Evolutionary conservation across 352 stramenopile species (phyloP).

Genomic region (Pseudoperonospora humuli): DNA sequence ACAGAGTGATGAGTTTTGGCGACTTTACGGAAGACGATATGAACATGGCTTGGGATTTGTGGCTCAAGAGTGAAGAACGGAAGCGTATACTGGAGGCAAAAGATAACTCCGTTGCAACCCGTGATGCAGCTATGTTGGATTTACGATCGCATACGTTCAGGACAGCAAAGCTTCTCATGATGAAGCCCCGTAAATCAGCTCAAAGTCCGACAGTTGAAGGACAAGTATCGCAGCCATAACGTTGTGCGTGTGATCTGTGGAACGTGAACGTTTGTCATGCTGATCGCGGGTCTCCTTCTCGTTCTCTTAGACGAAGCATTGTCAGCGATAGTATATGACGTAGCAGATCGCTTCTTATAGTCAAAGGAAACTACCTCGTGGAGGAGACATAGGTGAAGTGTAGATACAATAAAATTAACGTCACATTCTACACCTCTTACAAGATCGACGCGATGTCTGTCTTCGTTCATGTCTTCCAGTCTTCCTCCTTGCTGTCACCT

Average conservation of each 20-base stretch:
- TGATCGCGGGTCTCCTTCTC: constrained; percentile 6
- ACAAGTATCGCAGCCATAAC: too few relatives aligned
- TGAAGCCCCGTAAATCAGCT: too few relatives aligned
- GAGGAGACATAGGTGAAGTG: neutral
- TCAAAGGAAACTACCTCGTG: neutral
- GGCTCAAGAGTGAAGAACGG: too few relatives aligned
- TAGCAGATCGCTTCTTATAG: neutral
- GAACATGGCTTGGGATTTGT: too few relatives aligned
- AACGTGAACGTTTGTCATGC: constrained; percentile 3
- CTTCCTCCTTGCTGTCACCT: neutral
- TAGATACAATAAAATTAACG: neutral
- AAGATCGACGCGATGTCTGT: neutral
- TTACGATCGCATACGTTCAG: too few relatives aligned
- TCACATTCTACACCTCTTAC: neutral
- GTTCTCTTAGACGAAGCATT: neutral
- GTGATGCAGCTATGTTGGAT: too few relatives aligned
- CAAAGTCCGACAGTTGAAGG: too few relatives aligned
- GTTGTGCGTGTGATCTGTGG: constrained; percentile 50
- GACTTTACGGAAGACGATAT: too few relatives aligned
- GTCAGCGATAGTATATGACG: neutral
- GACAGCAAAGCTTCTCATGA: too few relatives aligned
- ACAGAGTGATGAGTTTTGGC: too few relatives aligned
- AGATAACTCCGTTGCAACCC: too few relatives aligned
- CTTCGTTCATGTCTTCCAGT: constrained; percentile 1
- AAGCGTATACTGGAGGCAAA: too few relatives aligned